These are phyloP conservation scores for Rhizophlyctis rosea DNA, from an alignment of 192 early-diverging fungal species.

Conservation along the genomic window DNA sequence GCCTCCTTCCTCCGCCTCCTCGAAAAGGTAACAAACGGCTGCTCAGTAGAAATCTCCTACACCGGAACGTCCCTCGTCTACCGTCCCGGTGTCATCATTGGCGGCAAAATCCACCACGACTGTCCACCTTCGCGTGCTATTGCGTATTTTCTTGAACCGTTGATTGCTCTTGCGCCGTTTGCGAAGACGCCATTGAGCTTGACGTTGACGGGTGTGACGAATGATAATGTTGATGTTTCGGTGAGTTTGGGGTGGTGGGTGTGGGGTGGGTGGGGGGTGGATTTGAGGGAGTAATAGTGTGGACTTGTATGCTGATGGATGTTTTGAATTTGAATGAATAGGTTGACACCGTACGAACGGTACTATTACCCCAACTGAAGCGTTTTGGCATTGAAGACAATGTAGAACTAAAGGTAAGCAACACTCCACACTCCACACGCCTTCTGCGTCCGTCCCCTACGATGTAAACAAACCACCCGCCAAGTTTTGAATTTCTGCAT, in stretches of 20 bases:
- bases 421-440: too few species aligned
- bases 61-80: conserved; percentile 85
- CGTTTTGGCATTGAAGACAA: conserved; percentile 84
- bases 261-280: not conserved
- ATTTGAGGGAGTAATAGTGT: not conserved
- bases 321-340: conserved; percentile 23
- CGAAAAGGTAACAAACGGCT: conserved; percentile 92
- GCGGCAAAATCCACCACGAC: conserved; percentile 83
- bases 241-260: conserved; percentile 41
- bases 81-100: conserved; percentile 85
- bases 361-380: conserved; percentile 76
- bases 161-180: conserved; percentile 91
- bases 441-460: not conserved
- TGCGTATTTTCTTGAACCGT: conserved; percentile 90
- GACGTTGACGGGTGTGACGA: conserved; percentile 88
- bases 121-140: conserved; percentile 83
- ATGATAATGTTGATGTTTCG: conserved; percentile 87
- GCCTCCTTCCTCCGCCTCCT: conserved; percentile 83
- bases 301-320: not conserved
- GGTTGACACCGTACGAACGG: conserved; percentile 89
- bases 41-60: conserved; percentile 87
- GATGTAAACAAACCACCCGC: not conserved
- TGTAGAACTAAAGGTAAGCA: conserved; percentile 78
- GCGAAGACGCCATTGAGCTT: conserved; percentile 79
- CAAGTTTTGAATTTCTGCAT: too few species aligned